phyloP scores from a whole-genome alignment of 768 basidiomycete species.

The Pleurotus cornucopiae region DNA sequence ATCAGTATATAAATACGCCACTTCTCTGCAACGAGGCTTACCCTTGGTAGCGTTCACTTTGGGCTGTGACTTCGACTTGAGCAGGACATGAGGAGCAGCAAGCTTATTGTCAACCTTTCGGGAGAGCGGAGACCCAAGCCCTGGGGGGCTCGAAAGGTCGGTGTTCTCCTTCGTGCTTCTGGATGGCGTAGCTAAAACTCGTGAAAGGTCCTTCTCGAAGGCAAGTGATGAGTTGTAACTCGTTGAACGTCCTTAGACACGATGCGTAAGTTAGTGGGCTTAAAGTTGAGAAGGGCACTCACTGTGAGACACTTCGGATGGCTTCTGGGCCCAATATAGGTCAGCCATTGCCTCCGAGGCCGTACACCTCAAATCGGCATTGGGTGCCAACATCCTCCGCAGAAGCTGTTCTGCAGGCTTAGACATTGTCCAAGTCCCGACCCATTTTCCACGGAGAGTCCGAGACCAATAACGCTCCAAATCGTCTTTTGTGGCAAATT shows the following conservation, averaged over 20 bases:
- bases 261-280: too few species aligned
- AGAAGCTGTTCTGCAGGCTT: constrained; percentile 61
- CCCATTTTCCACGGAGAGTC: constrained; percentile 85
- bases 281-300: constrained; percentile 16
- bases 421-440: constrained; percentile 73
- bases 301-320: constrained; percentile 35
- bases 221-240: constrained; percentile 43
- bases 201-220: constrained; percentile 46
- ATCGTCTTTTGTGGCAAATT: constrained; percentile 74
- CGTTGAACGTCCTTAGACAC: constrained; percentile 33
- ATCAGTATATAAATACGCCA: background rate
- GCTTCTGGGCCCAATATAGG: constrained; percentile 53
- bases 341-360: constrained; percentile 63
- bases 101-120: constrained; percentile 10
- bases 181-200: constrained; percentile 24
- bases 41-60: constrained; percentile 33
- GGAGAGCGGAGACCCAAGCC: constrained; percentile 14
- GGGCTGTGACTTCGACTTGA: constrained; percentile 42
- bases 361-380: constrained; percentile 76
- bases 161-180: constrained; percentile 20
- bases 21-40: constrained; percentile 20
- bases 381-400: constrained; percentile 75
- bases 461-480: constrained; percentile 84
- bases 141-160: constrained; percentile 29
- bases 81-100: constrained; percentile 17